Conservation (phyloP, 306 rosid species). For the Citrullus mucosospermus region DNA sequence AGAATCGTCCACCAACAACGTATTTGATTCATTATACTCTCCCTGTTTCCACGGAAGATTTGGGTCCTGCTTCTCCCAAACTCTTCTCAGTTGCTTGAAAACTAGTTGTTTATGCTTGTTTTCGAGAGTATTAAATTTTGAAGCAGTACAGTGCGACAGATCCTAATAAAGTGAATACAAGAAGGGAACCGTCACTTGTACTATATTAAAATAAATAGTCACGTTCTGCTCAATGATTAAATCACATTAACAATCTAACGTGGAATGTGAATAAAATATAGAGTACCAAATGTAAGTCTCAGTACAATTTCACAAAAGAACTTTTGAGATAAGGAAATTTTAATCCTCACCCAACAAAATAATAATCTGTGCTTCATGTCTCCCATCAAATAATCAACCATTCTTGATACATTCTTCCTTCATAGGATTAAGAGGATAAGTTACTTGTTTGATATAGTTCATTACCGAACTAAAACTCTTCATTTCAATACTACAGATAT, state of each 20-base stretch:
- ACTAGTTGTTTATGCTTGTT: conserved; percentile 47
- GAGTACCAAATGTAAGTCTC: not conserved
- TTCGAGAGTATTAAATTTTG: conserved; percentile 45
- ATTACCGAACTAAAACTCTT: not conserved
- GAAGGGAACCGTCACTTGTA: not conserved
- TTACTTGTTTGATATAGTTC: conserved; percentile 2
- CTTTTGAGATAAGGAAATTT: not conserved
- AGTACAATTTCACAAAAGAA: not conserved
- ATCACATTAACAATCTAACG: not conserved
- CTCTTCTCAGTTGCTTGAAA: conserved; percentile 63
- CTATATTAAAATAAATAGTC: not conserved
- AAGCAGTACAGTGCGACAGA: conserved; percentile 42
- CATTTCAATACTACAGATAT: not conserved
- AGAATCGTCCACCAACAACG: conserved; percentile 76
- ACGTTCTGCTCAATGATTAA: not conserved
- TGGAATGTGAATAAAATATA: not conserved
- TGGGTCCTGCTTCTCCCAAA: conserved; percentile 70
- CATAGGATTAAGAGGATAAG: conserved; percentile 13
- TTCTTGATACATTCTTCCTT: conserved; percentile 38
- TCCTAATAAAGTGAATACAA: conserved; percentile 27
- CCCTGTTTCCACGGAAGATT: conserved; percentile 74
- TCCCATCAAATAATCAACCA: conserved; percentile 47
- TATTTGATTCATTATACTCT: conserved; percentile 50
- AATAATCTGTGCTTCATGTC: conserved; percentile 45
- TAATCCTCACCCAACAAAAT: conserved; percentile 67